Percentiles rank a stretch among this genome's conserved stretches.
Conservation (phyloP, 352 stramenopile genomes). For the Globisporangium cylindrosporum region DNA sequence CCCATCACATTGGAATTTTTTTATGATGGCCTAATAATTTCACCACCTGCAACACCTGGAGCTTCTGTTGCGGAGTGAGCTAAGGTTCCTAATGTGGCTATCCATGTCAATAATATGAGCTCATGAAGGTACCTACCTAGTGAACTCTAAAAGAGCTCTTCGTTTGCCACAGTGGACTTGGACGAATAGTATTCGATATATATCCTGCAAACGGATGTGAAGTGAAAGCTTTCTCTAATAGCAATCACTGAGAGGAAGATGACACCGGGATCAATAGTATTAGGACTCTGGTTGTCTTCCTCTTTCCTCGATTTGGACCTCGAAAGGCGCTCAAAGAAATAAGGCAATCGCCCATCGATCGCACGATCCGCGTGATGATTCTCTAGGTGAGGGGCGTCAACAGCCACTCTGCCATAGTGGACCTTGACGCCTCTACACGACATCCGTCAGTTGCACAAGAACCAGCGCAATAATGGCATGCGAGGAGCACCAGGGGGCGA, state of each 20-base stretch:
- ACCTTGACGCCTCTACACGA: not conserved
- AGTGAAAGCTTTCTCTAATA: not conserved
- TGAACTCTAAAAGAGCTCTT: not conserved
- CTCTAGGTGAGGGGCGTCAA: not conserved
- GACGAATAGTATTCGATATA: not conserved
- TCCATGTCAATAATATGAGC: not conserved
- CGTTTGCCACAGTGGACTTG: not conserved
- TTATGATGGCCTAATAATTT: not conserved
- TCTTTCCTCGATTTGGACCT: not conserved
- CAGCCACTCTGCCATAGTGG: not conserved
- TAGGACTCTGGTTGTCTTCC: not conserved
- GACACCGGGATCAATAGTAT: not conserved
- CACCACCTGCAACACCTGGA: not conserved
- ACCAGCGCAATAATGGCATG: not conserved
- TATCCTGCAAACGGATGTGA: not conserved
- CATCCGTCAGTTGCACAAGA: not conserved
- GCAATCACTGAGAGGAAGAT: not conserved
- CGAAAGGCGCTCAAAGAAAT: not conserved
- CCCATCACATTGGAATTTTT: not conserved
- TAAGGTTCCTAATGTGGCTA: not conserved
- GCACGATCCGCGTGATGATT: not conserved
- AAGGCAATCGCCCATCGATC: not conserved
- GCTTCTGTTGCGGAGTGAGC: not conserved
- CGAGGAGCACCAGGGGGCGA: not conserved
- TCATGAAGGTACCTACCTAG: too few species aligned